These are phyloP conservation scores for Aurinia saxatilis DNA, from an alignment of 345 rosid species.

Conservation along the genomic window DNA sequence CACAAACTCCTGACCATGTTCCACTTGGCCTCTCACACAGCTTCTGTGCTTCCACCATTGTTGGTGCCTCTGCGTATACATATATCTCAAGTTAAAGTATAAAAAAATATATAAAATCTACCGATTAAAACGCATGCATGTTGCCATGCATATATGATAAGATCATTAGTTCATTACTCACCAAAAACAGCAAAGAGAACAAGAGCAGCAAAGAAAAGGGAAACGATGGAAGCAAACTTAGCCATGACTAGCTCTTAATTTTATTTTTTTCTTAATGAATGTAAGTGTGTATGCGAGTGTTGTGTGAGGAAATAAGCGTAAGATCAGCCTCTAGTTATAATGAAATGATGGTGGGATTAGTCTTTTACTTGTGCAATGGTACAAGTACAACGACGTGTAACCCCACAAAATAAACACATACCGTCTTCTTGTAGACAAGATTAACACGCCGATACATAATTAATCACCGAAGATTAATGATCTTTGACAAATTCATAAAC, in stretches of 20 bases:
- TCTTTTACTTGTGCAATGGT: not conserved
- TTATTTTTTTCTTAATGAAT: not conserved
- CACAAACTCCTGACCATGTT: no score
- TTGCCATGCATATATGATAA: not conserved
- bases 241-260: constrained; percentile 1
- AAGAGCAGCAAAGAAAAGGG: constrained; percentile 8
- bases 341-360: not conserved
- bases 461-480: no score
- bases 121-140: not conserved
- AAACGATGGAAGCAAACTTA: constrained; percentile 11
- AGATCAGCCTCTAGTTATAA: constrained; percentile 1
- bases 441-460: no score
- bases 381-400: not conserved
- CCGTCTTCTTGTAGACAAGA: no score
- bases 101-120: no score
- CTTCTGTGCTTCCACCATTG: no score
- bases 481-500: no score
- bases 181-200: constrained; percentile 21
- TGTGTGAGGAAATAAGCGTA: constrained; percentile 10
- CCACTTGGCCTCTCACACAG: no score
- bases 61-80: no score
- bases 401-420: no score
- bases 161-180: constrained; percentile 2
- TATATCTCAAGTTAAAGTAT: no score
- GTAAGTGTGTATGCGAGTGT: not conserved